These are phyloP conservation scores for Mollisiaceae sp. DNA, from an alignment of 2,329 filamentous ascomycete species.

Conservation along the genomic window DNA sequence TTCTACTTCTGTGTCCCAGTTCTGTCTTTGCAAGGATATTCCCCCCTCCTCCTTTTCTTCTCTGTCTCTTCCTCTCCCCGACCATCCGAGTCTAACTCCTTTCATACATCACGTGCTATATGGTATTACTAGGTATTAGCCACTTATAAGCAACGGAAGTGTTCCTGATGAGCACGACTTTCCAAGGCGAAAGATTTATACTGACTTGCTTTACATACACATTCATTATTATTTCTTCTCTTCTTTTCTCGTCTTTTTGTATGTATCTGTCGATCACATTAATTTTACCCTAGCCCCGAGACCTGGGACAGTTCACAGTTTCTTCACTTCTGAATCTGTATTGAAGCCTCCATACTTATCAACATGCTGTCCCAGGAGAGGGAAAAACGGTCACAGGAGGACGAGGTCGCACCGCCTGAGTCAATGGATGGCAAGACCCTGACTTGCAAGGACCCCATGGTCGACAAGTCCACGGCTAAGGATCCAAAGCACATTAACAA, in stretches of 20 bases:
- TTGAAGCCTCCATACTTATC: background rate
- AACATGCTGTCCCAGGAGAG: background rate
- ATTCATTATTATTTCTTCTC: background rate
- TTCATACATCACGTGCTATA: background rate
- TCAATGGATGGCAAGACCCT: background rate
- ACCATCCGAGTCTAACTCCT: constrained; percentile 4
- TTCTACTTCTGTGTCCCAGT: background rate
- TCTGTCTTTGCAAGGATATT: background rate
- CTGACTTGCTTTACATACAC: background rate
- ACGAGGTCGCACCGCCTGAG: background rate
- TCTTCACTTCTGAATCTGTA: background rate
- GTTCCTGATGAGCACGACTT: background rate
- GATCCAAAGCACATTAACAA: background rate
- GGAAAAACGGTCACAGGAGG: background rate
- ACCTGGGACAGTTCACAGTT: background rate
- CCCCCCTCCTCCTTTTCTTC: too few relatives aligned
- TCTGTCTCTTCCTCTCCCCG: too few relatives aligned
- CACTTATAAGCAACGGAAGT: background rate
- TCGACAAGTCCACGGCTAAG: too few relatives aligned
- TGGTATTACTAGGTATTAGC: background rate
- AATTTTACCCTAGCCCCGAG: background rate
- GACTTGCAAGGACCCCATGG: too few relatives aligned
- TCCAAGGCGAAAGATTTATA: constrained; percentile 1
- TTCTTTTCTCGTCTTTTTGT: too few relatives aligned
- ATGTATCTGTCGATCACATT: too few relatives aligned